Conservation (phyloP, 257 asterid species). For the Leonotis leonurus region DNA sequence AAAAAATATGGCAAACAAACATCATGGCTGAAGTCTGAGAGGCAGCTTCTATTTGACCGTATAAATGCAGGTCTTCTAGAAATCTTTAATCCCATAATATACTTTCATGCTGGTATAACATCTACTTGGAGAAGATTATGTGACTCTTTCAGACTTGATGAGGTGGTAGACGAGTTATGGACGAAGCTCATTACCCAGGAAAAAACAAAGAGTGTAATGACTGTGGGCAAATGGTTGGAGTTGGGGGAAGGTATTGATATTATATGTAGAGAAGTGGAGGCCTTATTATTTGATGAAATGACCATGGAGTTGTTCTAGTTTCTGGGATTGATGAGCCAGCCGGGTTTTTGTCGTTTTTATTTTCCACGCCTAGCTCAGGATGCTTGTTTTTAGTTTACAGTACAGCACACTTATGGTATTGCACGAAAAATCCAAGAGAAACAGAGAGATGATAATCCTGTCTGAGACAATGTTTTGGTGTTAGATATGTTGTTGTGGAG, state of each 20-base stretch:
- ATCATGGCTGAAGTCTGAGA: slow-evolving; percentile 52
- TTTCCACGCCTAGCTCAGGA: slow-evolving; percentile 1
- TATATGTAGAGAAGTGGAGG: slow-evolving; percentile 54
- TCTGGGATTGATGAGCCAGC: slow-evolving; percentile 18
- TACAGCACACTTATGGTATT: neutral
- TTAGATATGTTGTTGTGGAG: neutral
- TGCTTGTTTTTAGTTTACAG: neutral
- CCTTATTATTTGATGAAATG: slow-evolving; percentile 49
- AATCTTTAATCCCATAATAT: slow-evolving; percentile 24
- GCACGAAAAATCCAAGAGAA: neutral
- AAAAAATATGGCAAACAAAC: slow-evolving; percentile 59
- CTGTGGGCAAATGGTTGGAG: slow-evolving; percentile 42
- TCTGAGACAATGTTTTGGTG: neutral
- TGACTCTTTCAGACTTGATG: slow-evolving; percentile 35
- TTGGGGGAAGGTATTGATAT: slow-evolving; percentile 42
- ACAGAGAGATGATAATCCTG: neutral
- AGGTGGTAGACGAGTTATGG: slow-evolving; percentile 72
- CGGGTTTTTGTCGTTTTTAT: neutral
- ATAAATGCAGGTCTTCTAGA: slow-evolving; percentile 43
- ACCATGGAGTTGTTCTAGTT: slow-evolving; percentile 40
- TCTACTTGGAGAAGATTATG: slow-evolving; percentile 14
- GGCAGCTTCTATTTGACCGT: slow-evolving; percentile 59
- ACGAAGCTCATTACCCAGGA: slow-evolving; percentile 38
- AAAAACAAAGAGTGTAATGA: slow-evolving; percentile 24
- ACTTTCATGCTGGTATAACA: slow-evolving; percentile 11